Evolutionary conservation across 2,329 filamentous ascomycete genomes (phyloP).

Genomic region (Incumbomyces lentus): DNA sequence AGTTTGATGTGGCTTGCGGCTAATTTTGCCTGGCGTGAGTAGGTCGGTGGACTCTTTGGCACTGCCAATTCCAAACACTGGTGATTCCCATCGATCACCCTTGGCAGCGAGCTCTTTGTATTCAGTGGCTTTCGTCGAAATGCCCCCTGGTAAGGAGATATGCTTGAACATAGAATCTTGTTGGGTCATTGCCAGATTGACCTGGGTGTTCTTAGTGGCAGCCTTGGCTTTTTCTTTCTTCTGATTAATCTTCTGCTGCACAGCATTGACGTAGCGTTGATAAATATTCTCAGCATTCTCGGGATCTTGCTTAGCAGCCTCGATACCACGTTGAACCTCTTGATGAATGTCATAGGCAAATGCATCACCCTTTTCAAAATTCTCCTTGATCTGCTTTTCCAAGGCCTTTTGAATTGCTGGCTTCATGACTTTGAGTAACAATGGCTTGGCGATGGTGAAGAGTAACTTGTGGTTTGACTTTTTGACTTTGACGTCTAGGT

Average conservation of each 20-base stretch:
- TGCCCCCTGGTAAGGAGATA: slow-evolving; percentile 74
- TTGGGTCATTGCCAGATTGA: slow-evolving; percentile 75
- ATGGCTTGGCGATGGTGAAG: slow-evolving; percentile 74
- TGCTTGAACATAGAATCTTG: slow-evolving; percentile 88
- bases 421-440: slow-evolving; percentile 73
- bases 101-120: slow-evolving; percentile 79
- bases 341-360: slow-evolving; percentile 67
- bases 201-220: slow-evolving; percentile 53
- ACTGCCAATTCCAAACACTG: slow-evolving; percentile 77
- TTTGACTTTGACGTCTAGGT: slow-evolving; percentile 80
- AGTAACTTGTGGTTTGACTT: slow-evolving; percentile 91
- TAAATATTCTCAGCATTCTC: slow-evolving; percentile 74
- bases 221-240: slow-evolving; percentile 67
- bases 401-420: slow-evolving; percentile 77
- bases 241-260: slow-evolving; percentile 62
- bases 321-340: slow-evolving; percentile 65
- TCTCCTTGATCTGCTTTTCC: slow-evolving; percentile 80
- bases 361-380: slow-evolving; percentile 63
- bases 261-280: slow-evolving; percentile 66
- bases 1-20: slow-evolving; percentile 49
- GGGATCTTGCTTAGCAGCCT: slow-evolving; percentile 57
- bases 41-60: slow-evolving; percentile 64
- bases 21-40: slow-evolving; percentile 46
- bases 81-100: slow-evolving; percentile 90
- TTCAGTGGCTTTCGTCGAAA: slow-evolving; percentile 86